phyloP scores from a whole-genome alignment of 169 alveolate species.

The Plasmodium malariae region DNA sequence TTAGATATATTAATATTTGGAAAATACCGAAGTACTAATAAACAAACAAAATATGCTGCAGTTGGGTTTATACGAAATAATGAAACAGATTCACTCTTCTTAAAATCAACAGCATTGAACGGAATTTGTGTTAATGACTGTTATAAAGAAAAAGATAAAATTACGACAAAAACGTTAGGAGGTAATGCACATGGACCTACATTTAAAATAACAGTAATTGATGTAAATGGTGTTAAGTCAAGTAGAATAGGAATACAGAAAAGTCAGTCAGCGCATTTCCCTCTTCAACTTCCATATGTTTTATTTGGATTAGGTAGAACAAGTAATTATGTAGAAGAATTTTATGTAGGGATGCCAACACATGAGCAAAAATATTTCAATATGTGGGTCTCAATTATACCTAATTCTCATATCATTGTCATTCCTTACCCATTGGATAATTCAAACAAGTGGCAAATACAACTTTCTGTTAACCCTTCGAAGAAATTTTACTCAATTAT shows the following conservation, averaged over 20 bases:
- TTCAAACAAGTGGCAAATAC: slow-evolving; percentile 85
- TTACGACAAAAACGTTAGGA: slow-evolving; percentile 61
- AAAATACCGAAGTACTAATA: slow-evolving; percentile 26
- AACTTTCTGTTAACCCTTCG: slow-evolving; percentile 85
- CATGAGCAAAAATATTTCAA: slow-evolving; percentile 77
- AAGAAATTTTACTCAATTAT: slow-evolving; percentile 81
- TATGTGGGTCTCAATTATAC: slow-evolving; percentile 88
- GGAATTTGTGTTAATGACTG: slow-evolving; percentile 77
- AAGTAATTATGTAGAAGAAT: slow-evolving; percentile 90
- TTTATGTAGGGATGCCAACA: slow-evolving; percentile 88
- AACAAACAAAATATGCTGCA: slow-evolving; percentile 38
- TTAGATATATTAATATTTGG: slow-evolving; percentile 81
- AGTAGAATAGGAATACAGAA: slow-evolving; percentile 80
- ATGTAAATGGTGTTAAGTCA: slow-evolving; percentile 82
- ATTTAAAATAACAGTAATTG: slow-evolving; percentile 85
- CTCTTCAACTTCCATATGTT: slow-evolving; percentile 80
- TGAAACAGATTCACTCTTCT: slow-evolving; percentile 78
- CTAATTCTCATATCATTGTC: slow-evolving; percentile 85
- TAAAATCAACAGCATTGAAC: slow-evolving; percentile 77
- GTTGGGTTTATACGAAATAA: slow-evolving; percentile 46
- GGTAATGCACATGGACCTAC: slow-evolving; percentile 82
- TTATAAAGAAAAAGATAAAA: slow-evolving; percentile 39
- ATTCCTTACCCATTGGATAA: slow-evolving; percentile 80
- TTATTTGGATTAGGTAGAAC: slow-evolving; percentile 88
- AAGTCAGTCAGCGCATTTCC: slow-evolving; percentile 79